A percentile compares a stretch with the other conserved stretches of the same genome.
phyloP scores from a whole-genome alignment of 305 asterid genomes.

The Solanum hybrid region DNA sequence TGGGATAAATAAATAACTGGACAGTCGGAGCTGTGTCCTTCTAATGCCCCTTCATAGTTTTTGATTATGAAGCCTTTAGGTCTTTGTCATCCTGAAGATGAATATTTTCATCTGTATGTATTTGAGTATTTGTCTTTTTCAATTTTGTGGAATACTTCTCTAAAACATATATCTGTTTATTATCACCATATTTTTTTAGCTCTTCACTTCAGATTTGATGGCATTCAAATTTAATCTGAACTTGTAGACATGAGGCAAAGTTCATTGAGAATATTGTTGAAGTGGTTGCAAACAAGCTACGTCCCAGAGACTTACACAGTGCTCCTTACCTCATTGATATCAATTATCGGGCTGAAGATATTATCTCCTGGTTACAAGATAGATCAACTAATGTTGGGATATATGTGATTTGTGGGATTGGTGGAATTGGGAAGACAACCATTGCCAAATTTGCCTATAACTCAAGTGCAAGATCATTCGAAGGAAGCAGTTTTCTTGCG shows the following conservation, averaged over 20 bases:
- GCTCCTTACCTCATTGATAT: conserved; percentile 16
- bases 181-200: background rate
- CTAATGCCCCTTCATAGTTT: background rate
- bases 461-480: conserved; percentile 2
- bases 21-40: background rate
- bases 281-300: conserved; percentile 9
- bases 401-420: conserved; percentile 10
- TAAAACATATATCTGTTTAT: background rate
- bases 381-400: background rate
- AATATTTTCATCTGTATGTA: background rate
- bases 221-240: background rate
- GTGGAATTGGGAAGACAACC: conserved; percentile 26
- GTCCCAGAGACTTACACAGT: conserved; percentile 7
- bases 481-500: conserved; percentile 16
- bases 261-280: conserved; percentile 14
- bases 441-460: conserved; percentile 15
- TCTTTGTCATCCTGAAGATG: background rate
- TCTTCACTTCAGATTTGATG: background rate
- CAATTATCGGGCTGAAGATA: conserved; percentile 1
- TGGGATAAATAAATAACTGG: background rate
- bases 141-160: background rate
- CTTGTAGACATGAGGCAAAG: background rate
- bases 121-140: background rate
- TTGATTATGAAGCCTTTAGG: background rate
- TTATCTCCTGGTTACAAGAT: conserved; percentile 15